Base-by-base conservation (phyloP, 768 basidiomycete genomes). In the Boletus tylopilopsis region DNA sequence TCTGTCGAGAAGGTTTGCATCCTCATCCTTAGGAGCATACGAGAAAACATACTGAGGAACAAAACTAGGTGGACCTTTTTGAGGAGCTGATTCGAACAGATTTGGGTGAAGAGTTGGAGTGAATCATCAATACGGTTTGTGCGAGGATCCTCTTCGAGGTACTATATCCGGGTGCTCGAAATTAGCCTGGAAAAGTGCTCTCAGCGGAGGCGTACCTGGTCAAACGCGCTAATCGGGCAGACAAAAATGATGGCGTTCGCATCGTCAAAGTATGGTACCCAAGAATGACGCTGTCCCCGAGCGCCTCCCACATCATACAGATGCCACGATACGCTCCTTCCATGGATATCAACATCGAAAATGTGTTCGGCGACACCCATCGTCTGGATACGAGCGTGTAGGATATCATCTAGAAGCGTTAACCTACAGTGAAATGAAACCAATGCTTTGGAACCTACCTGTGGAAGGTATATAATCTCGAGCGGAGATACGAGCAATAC, bases 121-220 rank as follows among this genome's bases (percentile, higher is more conserved):
- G 90, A 91, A 64, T 93, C 90, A 54, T 92, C 88, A 27, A 93
- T 89, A 42, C 90, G 75, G 58, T 93, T 93, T 34, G 85, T 86
- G 49, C 85, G 78, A 24, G 86, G 85, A 61, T 93, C 90, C 71
- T 93, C 90, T 62, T 91, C 87, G 21, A 93, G 75, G 65, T 90
- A 91, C 88, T 92, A 57, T 19, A 18, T 40, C 27, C 41, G 44
- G 12, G 22, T 42, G 15, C 11, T 44, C 30, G 6, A 21, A 18
- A 19, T 50, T 19, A 40, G 53, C 32, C 7, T 21, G 39, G 52
- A 27, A 52, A 54, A 13, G 32, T 30, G 16, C 12, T 25, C 32
- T n/a, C 7, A 35, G 9, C 25, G 24, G 13, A 50, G 55, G 42
- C 50, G 42, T 60, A 81, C 84, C 73, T 88, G 86, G 66, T 88